Evolutionary conservation across 805 yeast genomes (phyloP).

Genomic region (Ogataea neopini): DNA sequence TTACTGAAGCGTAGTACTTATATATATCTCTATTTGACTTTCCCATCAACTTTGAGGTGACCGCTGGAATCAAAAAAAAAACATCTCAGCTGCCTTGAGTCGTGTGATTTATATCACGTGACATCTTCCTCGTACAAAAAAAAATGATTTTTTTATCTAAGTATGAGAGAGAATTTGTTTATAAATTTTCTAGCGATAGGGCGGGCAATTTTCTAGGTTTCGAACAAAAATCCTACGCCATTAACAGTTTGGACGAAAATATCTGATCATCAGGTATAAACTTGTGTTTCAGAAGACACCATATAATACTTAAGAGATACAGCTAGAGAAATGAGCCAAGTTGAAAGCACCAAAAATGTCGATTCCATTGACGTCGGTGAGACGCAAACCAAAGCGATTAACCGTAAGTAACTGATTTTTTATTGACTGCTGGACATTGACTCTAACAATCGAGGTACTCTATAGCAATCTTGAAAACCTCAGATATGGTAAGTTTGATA

Average conservation of each 20-base stretch:
- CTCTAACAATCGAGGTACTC: neutral
- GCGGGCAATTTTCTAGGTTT: neutral
- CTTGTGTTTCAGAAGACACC: neutral
- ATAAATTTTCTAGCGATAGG: neutral
- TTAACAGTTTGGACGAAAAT: neutral
- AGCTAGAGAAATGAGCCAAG: neutral
- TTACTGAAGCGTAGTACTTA: too few species aligned
- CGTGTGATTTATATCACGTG: too few species aligned
- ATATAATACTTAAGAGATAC: neutral
- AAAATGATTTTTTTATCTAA: too few species aligned
- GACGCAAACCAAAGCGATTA: conserved; percentile 4
- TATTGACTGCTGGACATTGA: neutral
- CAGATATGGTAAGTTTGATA: conserved; percentile 31
- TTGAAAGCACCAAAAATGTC: neutral
- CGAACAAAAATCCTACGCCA: neutral
- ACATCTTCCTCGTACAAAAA: too few species aligned
- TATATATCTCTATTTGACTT: too few species aligned
- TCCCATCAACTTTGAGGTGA: too few species aligned
- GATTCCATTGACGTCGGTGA: neutral
- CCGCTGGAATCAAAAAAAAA: too few species aligned
- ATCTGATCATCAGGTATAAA: too few species aligned
- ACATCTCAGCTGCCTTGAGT: too few species aligned
- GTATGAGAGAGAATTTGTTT: neutral
- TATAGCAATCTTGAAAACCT: conserved; percentile 27
- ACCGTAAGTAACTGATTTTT: conserved; percentile 12